phyloP scores from a whole-genome alignment of 805 yeast species.

The Candida ortonii region DNA sequence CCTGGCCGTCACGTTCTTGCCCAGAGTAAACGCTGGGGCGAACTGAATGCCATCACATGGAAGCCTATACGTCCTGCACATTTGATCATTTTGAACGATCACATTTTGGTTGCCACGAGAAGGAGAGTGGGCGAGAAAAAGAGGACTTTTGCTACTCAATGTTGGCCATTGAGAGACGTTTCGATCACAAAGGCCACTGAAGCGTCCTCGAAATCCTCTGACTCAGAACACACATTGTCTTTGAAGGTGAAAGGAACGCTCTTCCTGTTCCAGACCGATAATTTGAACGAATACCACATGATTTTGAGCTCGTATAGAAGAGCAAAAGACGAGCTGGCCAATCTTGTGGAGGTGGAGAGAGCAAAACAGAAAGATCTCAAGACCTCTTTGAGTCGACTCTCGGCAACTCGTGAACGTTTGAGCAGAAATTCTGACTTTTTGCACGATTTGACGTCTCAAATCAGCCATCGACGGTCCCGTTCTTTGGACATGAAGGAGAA shows the following conservation, averaged over 20 bases:
- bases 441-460: conserved; percentile 58
- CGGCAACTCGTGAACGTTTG: conserved; percentile 25
- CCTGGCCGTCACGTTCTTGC: conserved; percentile 79
- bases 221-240: conserved; percentile 18
- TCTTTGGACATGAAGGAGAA: conserved; percentile 41
- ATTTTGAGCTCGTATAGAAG: conserved; percentile 54
- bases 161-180: conserved; percentile 72
- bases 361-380: conserved; percentile 41
- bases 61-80: conserved; percentile 75
- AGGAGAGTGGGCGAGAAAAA: conserved; percentile 38
- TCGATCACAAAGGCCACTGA: conserved; percentile 38
- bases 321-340: conserved; percentile 60
- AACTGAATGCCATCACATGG: conserved; percentile 80
- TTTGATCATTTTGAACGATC: conserved; percentile 73
- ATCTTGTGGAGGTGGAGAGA: conserved; percentile 50
- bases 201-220: conserved; percentile 5
- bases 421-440: conserved; percentile 39
- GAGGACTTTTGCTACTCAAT: conserved; percentile 60
- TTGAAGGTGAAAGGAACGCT: conserved; percentile 27
- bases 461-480: conserved; percentile 54
- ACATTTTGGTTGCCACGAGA: conserved; percentile 68
- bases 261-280: conserved; percentile 60
- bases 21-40: conserved; percentile 84
- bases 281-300: conserved; percentile 53
- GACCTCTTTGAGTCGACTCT: conserved; percentile 43